Base-by-base conservation (phyloP, 2,329 filamentous ascomycete species). In the Alternaria angustiovoidea region DNA sequence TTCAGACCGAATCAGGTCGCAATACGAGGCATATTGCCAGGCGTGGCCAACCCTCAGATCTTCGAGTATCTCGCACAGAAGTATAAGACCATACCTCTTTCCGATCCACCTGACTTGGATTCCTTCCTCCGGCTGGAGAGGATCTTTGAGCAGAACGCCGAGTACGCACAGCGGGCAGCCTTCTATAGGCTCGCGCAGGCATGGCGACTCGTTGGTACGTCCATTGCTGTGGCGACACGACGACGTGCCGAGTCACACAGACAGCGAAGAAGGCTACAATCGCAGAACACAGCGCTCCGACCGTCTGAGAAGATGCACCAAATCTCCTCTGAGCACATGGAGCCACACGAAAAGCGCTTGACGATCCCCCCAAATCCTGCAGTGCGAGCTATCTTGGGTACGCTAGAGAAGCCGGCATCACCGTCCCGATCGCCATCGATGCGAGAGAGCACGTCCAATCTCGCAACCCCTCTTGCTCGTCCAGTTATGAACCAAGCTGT, bases 131-230 rank as follows among this genome's bases (percentile, higher is more conserved):
- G 75, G 5, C 36, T 80, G 12, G 67, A 75, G 38, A 77, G 80
- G 9, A 79, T 81, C 6, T 83, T 88, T 51, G 80, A 84, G 54
- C 80, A 82, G 34, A 89, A 88, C 73, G 84, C 84, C 5, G 77
- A 81, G 46, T 81, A 84, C 64, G 85, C 85, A 26, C 81, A 86
- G 62, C 76, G 80, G 57, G 81, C 81, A 34, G 81, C 82, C 39
- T 75, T 83, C 62, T 79, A 83, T 64, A 81, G 83, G 54, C 76
- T 86, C 46, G 84, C 87, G 32, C 84, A 88, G 63, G 86, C 85
- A 20, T 89, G 87, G 87, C 83, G 82, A 54, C 81, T 89, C 22
- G 74, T 88, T 34, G 84, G 83, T 54, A 79, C 81, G 56, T 80
- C 82, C 26, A 78, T 87, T 54, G 70, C 82, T 2, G 80, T 83